Evolutionary conservation across 768 basidiomycete species (phyloP), one percentile per base, ranked within the genome.

Genomic region (Suillus alpinus): DNA sequence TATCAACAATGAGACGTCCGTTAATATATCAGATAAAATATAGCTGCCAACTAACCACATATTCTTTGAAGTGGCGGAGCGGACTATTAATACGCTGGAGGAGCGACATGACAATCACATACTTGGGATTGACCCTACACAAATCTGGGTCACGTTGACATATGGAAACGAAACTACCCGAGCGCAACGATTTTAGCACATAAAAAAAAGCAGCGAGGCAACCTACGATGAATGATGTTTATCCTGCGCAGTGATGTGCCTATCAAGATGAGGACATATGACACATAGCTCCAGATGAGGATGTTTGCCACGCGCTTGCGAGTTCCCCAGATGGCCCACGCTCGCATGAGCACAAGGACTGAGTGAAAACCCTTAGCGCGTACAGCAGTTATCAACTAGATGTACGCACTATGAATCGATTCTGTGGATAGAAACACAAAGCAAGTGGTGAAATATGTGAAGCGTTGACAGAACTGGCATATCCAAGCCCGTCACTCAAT

Each of bases 281-380:
- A 6, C 6, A 55, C 18, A 13, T 62, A 62, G 2, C 40, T 26
- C 18, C 39, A 53, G 7, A 44, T 37, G 13, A 62, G 29, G 31
- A 20, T 29, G 14, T 23, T 53, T 2, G 20, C 32, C 14, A 49
- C 34, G 6, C 14, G 12, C 39, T 23, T 18, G 3, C 29, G 34
- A 18, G 59, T 41, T 32, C 49, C 61, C 61, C 61, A 62, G 29
- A 62, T 44, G 34, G 59, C 62, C 59, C 62, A 62, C 3, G 59
- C 59, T 16, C 59, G 46, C 43, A 61, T 39, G 10, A 62, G 50
- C 16, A 62, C 62, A 16, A 62, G 51, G 29, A 62, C 62, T 62
- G 7, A 8, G 3, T 0, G 18, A 12, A 37, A 9, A 16, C 6
- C 2, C 32, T 60, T 14, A 60, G 23, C 16, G n/a, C 3, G 12